Conservation (phyloP, 345 rosid genomes). For the Melastoma malabathricum region DNA sequence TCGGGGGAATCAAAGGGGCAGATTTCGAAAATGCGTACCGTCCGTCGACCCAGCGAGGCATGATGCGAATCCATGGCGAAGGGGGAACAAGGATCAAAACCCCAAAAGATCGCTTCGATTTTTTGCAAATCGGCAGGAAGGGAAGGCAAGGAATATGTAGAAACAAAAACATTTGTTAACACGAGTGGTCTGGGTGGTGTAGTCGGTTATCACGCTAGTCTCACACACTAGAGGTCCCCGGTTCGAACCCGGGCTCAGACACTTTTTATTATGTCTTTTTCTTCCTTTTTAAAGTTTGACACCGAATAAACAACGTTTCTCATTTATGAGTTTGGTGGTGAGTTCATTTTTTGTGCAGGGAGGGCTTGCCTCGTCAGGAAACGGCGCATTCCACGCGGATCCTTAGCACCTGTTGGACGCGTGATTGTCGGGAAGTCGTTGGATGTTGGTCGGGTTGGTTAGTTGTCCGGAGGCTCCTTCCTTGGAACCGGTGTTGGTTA, state of each 20-base stretch:
- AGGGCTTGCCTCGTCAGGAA: not conserved
- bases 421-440: not conserved
- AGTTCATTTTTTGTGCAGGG: no score
- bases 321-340: no score
- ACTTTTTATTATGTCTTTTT: not conserved
- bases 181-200: slow-evolving; percentile 50
- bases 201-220: slow-evolving; percentile 69
- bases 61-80: slow-evolving; percentile 53
- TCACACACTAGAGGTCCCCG: slow-evolving; percentile 64
- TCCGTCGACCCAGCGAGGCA: slow-evolving; percentile 89
- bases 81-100: not conserved
- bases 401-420: slow-evolving; percentile 4
- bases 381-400: not conserved
- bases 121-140: not conserved
- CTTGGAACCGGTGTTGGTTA: no score
- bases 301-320: no score
- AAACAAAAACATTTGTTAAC: no score
- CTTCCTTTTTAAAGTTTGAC: not conserved
- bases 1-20: not conserved
- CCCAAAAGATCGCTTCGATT: not conserved
- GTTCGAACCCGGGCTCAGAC: slow-evolving; percentile 58
- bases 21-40: slow-evolving; percentile 28
- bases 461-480: not conserved
- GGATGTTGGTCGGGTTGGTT: no score
- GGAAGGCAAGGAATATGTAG: not conserved